Conservation (phyloP, 305 asterid species). For the Plantago coronopus region DNA sequence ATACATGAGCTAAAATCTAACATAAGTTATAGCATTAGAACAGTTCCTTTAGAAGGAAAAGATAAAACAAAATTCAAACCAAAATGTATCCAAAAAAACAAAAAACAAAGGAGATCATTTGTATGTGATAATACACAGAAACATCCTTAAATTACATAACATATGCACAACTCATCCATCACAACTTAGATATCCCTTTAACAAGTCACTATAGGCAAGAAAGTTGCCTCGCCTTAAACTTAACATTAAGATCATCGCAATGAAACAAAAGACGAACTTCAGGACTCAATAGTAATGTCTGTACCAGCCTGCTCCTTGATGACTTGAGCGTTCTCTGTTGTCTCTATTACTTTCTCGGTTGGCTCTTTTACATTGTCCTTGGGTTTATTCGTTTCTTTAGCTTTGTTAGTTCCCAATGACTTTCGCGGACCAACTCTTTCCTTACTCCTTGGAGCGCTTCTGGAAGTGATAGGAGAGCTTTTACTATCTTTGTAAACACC, state of each 20-base stretch:
- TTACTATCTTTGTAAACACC: conserved; percentile 51
- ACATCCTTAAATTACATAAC: conserved; percentile 10
- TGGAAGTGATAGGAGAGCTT: conserved; percentile 42
- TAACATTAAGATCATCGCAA: conserved; percentile 28
- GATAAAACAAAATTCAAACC: background rate
- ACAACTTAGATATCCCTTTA: conserved; percentile 5
- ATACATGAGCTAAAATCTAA: too few species aligned
- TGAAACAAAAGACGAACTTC: conserved; percentile 12
- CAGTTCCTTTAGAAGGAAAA: background rate
- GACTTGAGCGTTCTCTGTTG: conserved; percentile 26
- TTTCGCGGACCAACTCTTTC: conserved; percentile 29
- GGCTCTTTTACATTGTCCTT: conserved; percentile 29
- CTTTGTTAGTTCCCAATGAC: conserved; percentile 29
- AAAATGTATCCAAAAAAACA: background rate
- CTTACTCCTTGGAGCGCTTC: conserved; percentile 43
- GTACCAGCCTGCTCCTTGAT: conserved; percentile 29
- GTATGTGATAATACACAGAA: conserved; percentile 5
- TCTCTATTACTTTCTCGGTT: conserved; percentile 29
- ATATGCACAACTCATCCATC: conserved; percentile 13
- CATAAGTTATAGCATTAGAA: background rate
- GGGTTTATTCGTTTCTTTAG: conserved; percentile 24
- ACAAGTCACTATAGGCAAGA: conserved; percentile 15
- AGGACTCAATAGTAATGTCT: conserved; percentile 38
- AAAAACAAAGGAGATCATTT: background rate
- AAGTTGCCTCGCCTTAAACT: conserved; percentile 17